Evolutionary conservation across 257 asterid genomes (phyloP).

Genomic region (Echites panduratus): DNA sequence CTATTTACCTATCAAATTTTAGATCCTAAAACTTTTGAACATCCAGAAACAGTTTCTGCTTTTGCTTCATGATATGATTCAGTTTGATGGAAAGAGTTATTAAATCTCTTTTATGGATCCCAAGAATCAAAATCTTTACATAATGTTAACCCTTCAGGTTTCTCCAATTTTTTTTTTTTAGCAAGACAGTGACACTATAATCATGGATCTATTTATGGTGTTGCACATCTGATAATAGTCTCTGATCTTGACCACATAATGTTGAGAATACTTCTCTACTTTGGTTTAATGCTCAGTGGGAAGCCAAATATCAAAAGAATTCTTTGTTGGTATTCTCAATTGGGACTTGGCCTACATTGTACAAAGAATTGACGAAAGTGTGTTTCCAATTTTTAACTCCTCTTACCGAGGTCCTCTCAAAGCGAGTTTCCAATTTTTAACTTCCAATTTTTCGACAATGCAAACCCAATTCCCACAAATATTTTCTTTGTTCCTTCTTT

Average conservation of each 20-base stretch:
- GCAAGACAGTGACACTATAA: conserved; percentile 31
- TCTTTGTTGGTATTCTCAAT: conserved; percentile 94
- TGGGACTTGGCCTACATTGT: conserved; percentile 90
- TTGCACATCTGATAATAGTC: conserved; percentile 86
- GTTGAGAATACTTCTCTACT: conserved; percentile 70
- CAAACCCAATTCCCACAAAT: too few species aligned
- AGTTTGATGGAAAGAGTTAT: not conserved
- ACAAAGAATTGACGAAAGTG: conserved; percentile 89
- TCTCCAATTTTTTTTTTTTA: conserved; percentile 23
- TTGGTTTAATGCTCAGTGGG: conserved; percentile 96
- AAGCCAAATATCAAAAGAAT: conserved; percentile 70
- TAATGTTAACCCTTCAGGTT: conserved; percentile 10
- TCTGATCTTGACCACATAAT: conserved; percentile 95
- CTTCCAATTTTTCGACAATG: too few species aligned
- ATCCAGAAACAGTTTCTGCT: not conserved
- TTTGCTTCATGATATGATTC: not conserved
- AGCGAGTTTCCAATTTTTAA: too few species aligned
- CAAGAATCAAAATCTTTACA: not conserved
- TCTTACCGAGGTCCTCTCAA: too few species aligned
- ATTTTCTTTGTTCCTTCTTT: too few species aligned
- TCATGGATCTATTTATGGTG: conserved; percentile 68
- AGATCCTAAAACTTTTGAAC: not conserved
- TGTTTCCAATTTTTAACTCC: too few species aligned
- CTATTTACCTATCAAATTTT: not conserved
- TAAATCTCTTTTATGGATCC: not conserved